Conservation (phyloP, 2,329 filamentous ascomycete species). For the Fusarium secorum region DNA sequence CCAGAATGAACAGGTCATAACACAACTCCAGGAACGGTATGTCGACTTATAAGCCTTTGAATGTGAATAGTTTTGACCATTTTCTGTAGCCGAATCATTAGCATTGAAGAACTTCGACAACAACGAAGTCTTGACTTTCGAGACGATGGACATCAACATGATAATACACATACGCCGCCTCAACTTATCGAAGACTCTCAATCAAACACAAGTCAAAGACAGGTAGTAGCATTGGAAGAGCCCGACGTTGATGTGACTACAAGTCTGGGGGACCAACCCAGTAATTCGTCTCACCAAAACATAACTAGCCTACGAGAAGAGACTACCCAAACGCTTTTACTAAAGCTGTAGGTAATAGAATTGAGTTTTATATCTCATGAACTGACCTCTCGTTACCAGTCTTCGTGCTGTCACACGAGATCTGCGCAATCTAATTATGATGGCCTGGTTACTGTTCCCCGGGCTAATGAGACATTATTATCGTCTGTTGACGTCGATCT, state of each 20-base stretch:
- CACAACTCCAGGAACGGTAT: neutral
- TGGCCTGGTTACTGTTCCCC: neutral
- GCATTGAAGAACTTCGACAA: neutral
- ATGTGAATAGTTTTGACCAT: rapidly evolving
- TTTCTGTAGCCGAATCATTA: neutral
- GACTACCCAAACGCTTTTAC: neutral
- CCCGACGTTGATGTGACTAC: too few species aligned
- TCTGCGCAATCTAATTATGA: neutral
- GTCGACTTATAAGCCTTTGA: rapidly evolving
- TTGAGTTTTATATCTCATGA: too few species aligned
- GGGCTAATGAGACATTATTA: neutral
- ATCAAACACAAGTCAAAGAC: neutral
- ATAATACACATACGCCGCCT: rapidly evolving
- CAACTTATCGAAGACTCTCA: neutral
- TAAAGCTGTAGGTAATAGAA: neutral
- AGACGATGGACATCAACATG: neutral
- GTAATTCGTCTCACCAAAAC: neutral
- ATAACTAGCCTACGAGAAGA: neutral
- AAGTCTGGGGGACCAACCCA: neutral
- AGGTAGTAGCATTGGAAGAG: neutral
- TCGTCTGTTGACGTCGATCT: neutral
- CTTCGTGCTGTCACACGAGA: neutral
- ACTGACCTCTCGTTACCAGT: neutral
- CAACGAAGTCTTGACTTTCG: neutral
- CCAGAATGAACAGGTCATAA: neutral